Conservation (phyloP, 140 eudicot species). For the Flaveria floridana region DNA sequence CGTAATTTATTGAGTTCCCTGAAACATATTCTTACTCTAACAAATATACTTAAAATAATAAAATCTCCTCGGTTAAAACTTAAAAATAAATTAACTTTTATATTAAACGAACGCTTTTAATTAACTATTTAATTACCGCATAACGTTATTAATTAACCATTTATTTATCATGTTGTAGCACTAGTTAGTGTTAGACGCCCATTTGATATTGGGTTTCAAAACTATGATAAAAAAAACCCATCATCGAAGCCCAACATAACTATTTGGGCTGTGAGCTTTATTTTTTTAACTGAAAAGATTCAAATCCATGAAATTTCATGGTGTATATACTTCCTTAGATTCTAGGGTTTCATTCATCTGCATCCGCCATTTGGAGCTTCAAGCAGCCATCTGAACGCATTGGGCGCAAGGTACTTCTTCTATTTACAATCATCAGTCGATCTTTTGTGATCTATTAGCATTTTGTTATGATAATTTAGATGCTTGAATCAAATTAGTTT, state of each 20-base stretch:
- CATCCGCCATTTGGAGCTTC: slow-evolving; percentile 14
- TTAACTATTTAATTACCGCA: too few species aligned
- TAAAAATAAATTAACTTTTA: too few species aligned
- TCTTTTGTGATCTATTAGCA: not conserved
- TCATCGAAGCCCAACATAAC: not conserved
- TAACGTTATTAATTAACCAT: too few species aligned
- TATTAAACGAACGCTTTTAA: too few species aligned
- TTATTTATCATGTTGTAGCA: too few species aligned
- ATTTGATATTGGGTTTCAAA: too few species aligned
- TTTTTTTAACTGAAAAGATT: too few species aligned
- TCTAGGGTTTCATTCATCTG: slow-evolving; percentile 21
- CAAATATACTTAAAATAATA: too few species aligned
- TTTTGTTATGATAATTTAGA: not conserved
- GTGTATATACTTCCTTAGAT: not conserved
- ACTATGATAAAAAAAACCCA: not conserved
- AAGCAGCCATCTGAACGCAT: not conserved
- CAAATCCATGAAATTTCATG: not conserved
- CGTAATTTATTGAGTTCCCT: too few species aligned
- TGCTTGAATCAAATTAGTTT: not conserved
- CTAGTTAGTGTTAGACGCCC: too few species aligned
- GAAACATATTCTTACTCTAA: too few species aligned
- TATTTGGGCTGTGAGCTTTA: not conserved
- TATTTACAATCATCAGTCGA: not conserved
- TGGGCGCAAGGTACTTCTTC: not conserved
- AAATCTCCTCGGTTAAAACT: too few species aligned